Base-by-base conservation (phyloP, 768 basidiomycete species). In the Xerocomellus chrysenteron region DNA sequence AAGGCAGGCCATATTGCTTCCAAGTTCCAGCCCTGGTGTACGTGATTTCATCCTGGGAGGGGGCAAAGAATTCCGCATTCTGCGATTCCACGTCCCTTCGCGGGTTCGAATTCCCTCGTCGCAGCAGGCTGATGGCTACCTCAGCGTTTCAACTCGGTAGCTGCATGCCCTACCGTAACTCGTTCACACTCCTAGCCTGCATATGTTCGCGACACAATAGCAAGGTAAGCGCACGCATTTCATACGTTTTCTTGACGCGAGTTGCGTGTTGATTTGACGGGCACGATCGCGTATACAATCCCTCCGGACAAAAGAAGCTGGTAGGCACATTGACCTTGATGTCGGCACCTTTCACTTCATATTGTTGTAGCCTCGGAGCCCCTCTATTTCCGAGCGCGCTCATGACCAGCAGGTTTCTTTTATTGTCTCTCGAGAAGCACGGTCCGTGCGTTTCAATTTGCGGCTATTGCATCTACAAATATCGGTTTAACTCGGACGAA, bases 281-380 rank as follows among this genome's bases (percentile, higher is more conserved):
- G 11, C 12, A 50, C 37, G 30, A 46, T 50, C 59, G 45, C 33
- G 37, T 24, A 44, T 7, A 17, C 55, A 32, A 28, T 28, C 54
- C 47, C 17, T 47, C 26, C 28, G 28, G 44, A 41, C 37, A 8
- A 61, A 62, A 61, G 37, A 53, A 53, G 44, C 21, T 1, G 39
- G 35, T 54, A 33, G 16, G 50, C 36, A 13, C 41, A 50, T 45
- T 28, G 35, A 35, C 50, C 55, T 48, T 44, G 19, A 36, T 64
- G 52, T 51, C 56, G 54, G 56, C 56, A 65, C 42, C 17, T 14
- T 36, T 17, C 14, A 26, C 56, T 57, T 52, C 59, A 54, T 53
- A 45, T 58, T 47, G 43, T 35, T 26, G 10, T 36, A 44, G 24
- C 60, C 64, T 65, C 63, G 63, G 63, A 64, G 63, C 39, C 63